Base-by-base conservation (phyloP, 768 basidiomycete genomes). In the Xerocomellus amylosporus region DNA sequence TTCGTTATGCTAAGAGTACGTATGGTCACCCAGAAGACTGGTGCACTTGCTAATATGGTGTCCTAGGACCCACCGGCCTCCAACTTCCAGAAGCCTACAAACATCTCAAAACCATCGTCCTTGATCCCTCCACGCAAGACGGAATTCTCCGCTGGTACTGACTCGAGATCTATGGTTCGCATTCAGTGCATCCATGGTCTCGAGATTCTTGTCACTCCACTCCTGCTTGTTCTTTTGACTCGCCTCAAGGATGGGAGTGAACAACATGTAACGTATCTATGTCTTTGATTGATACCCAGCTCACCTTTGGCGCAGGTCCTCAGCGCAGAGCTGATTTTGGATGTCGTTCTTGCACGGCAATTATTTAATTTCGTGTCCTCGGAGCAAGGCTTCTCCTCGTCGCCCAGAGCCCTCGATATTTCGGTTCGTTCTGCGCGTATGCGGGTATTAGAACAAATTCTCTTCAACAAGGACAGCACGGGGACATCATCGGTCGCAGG, bases 171-270 rank as follows among this genome's bases (percentile, higher is more conserved):
- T 14, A 47, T 68, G 52, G 44, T 66, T 46, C 79, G 82, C 28
- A 54, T 84, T 30, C 70, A 68, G 34, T 76, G 70, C 51, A 59
- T 61, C 28, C 71, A 69, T 28, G 70, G 71, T 19, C 45, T 82
- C 14, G 68, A 72, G 36, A 44, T 84, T 17, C 69, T 72, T 40
- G 51, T 85, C n/a, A 86, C 83, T 6, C 87, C 88, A 3, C 71
- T 88, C 19, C 45, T 83, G 17, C 54, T 82, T 36, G 71, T 75
- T 17, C 77, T 75, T 42, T 64, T 73, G n/a, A 63, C 66, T 31
- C 65, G 65, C 49, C 62, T 89, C 17, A 75, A 80, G 60, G 69
- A 78, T 40, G 85, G 84, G 43, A 55, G 80, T 37, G 70, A 71
- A 51, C 66, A 61, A 26, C 72, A 71, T 63, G 86, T 87, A 65